Base-by-base conservation (phyloP, 768 basidiomycete species). In the Pisolithus tinctorius region DNA sequence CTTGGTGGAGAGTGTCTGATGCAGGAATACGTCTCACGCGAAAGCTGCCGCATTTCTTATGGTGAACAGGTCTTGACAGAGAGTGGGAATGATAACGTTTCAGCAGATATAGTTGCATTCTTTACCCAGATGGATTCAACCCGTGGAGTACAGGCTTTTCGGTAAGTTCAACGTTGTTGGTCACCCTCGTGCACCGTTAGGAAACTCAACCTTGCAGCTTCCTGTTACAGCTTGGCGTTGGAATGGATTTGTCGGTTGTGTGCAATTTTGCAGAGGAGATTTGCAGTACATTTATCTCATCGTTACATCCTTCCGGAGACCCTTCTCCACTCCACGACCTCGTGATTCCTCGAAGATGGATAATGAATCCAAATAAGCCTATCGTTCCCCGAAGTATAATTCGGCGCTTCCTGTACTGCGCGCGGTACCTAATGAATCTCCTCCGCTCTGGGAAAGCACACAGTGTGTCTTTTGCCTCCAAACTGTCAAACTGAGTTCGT, bases 311-410 rank as follows among this genome's bases (percentile, higher is more conserved):
- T 9, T 36, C 30, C 4, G 9, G 23, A n/a, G 3, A 51, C 38
- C 0, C 49, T 25, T 4, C 40, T 3, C 40, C 56, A 39, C 45
- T 61, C 80, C 76, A 83, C 57, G 67, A 70, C 16, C 55, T 80
- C 27, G 72, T 75, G 2, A 68, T 85, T 34, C 83, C 83, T 0
- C 71, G 73, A 3, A 75, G 71, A 45, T 85, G 82, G 81, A 57
- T 82, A 14, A 36, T 67, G 16, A 17, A 39, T 25, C 41, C 58
- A 43, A 52, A 54, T 9, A 58, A 56, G 50, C n/a, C 55, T 58
- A 49, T 61, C 26, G 7, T 1, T 0, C 44, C 55, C 38, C 58
- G 57, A 50, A 50, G 53, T 4, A 31, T 51, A 25, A 23, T 20
- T 31, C 13, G 7, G 17, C 1, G 7, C 9, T 36, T 47, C 10